Base-by-base conservation (phyloP, 352 stramenopile species). In the Pythium brachiatum region DNA sequence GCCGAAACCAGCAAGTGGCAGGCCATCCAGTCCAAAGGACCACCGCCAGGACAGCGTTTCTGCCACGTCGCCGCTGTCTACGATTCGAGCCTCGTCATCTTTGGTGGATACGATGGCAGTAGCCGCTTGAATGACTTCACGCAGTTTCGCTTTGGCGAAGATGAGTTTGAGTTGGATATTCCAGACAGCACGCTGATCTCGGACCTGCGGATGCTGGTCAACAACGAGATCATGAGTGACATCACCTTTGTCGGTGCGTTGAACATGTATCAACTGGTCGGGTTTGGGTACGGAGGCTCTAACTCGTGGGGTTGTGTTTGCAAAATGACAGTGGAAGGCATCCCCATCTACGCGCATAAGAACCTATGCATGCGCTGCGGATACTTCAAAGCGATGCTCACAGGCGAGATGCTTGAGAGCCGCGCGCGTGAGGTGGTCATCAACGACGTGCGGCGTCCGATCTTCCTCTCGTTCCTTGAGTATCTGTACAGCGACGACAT, bases 401-500 rank as follows among this genome's bases (percentile, higher is more conserved):
- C 83, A n/a, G 83, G 85, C 64, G 82, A 94, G 68, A 98, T 98
- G 93, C 83, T 93, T 18, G 86, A 96, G 58, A 95, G 83, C 43
- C 85, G 86, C 52, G 89, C 90, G 29, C 76, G 80, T 13, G 88
- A 97, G 47, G 93, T 98, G 25, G 74, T 92, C 9, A 97, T 98
- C 63, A 94, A 90, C 15, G 94, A 97, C 46, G 93, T 98, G 13
- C 88, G 89, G 34, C 81, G 86, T 23, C 76, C 79, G 12, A 97
- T 98, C 50, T 99, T 99, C 68, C 76, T 98, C 31, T 81, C 94
- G 5, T 88, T 99, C 60, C 75, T 99, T 57, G 91, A 98, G 62
- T 99, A 98, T 70, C 72, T 99, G 38, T 99, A 99, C 73, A 98
- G 93, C 38, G 96, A 99, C 64, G 92, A 96, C 66, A 82, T 98